phyloP scores from a whole-genome alignment of 495 filamentous ascomycete species.

The Pseudotulostoma volvatum region DNA sequence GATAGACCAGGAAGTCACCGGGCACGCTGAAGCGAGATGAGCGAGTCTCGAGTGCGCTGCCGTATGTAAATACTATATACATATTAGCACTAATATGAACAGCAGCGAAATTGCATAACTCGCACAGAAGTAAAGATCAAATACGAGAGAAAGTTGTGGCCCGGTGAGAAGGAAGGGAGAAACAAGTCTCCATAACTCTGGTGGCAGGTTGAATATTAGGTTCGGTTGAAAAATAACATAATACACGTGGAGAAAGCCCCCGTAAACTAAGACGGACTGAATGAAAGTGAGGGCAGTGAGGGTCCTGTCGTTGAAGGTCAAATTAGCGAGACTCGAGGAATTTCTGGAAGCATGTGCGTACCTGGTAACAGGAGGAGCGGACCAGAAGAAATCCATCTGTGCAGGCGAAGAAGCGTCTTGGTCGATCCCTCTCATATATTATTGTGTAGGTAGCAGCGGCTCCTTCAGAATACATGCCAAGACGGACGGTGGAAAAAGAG shows the following conservation, averaged over 20 bases:
- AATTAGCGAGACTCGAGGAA: conserved; percentile 7
- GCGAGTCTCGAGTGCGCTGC: conserved; percentile 41
- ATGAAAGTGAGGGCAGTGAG: conserved; percentile 50
- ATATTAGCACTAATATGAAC: conserved; percentile 15
- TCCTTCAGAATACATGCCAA: too few species aligned
- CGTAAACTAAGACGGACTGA: conserved; percentile 43
- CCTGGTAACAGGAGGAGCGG: conserved; percentile 53
- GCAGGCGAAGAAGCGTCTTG: too few species aligned
- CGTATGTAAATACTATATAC: conserved; percentile 45
- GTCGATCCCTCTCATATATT: too few species aligned
- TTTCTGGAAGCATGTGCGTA: conserved; percentile 18
- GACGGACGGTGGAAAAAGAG: too few species aligned
- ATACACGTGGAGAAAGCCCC: conserved; percentile 36
- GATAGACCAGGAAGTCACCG: conserved; percentile 54
- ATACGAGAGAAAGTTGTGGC: conserved; percentile 42
- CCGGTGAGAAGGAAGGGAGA: conserved; percentile 61
- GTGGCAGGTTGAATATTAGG: conserved; percentile 44
- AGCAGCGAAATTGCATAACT: conserved; percentile 4
- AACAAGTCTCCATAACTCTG: conserved; percentile 51
- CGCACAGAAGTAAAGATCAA: conserved; percentile 76
- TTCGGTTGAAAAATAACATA: conserved; percentile 42
- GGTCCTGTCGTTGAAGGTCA: conserved; percentile 43
- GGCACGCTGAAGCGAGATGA: conserved; percentile 43
- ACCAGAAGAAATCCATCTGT: conserved; percentile 51
- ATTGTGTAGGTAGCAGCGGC: too few species aligned